These are phyloP conservation scores for Yarrowia sp. DNA, from an alignment of 805 yeast genomes.

Conservation along the genomic window DNA sequence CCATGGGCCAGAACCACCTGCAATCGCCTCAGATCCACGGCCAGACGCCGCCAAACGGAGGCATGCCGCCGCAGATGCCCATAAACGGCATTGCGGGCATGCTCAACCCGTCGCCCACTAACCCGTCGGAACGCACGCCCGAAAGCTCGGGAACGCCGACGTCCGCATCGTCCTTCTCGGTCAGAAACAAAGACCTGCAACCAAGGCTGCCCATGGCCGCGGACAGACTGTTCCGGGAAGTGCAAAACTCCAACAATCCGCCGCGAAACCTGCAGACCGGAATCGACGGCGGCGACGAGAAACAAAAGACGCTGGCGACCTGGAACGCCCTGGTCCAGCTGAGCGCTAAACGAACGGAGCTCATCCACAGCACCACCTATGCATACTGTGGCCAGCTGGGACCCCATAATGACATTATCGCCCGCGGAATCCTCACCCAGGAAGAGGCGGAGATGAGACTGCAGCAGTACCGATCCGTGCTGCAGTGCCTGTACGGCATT, in stretches of 20 bases:
- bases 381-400: constrained; percentile 28
- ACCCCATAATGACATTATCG: constrained; percentile 43
- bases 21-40: constrained; percentile 5
- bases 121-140: background rate
- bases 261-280: constrained; percentile 1
- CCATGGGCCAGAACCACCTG: background rate
- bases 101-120: constrained; percentile 16
- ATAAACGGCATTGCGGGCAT: constrained; percentile 5
- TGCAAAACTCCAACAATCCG: background rate
- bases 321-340: constrained; percentile 9
- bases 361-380: background rate
- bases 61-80: background rate
- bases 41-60: constrained; percentile 6
- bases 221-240: constrained; percentile 5
- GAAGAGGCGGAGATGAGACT: constrained; percentile 61
- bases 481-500: constrained; percentile 55
- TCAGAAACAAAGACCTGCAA: constrained; percentile 18
- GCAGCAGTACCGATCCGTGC: constrained; percentile 46
- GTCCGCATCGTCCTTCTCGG: constrained; percentile 3
- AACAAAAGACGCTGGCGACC: constrained; percentile 7
- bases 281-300: background rate
- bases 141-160: constrained; percentile 11
- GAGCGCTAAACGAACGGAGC: constrained; percentile 8
- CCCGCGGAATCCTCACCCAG: constrained; percentile 54
- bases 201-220: constrained; percentile 6